Evolutionary conservation across 1,139 yeast species (phyloP).

Genomic region (Pichia terricola): DNA sequence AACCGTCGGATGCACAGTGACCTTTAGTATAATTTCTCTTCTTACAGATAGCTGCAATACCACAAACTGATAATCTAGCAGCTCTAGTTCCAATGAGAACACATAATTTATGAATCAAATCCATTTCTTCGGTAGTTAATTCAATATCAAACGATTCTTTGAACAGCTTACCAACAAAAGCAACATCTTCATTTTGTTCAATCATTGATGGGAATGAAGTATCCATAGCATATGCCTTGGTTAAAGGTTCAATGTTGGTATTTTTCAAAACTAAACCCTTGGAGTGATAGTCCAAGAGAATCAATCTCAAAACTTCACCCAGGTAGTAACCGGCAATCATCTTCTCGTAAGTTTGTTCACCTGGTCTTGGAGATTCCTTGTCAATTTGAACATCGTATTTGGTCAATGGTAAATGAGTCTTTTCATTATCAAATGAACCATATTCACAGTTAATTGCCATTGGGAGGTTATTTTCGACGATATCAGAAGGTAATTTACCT

Average conservation of each 20-base stretch:
- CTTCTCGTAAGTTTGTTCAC: slow-evolving; percentile 92
- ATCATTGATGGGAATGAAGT: slow-evolving; percentile 80
- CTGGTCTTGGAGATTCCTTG: slow-evolving; percentile 86
- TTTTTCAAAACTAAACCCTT: slow-evolving; percentile 50
- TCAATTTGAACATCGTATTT: slow-evolving; percentile 77
- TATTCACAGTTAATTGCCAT: slow-evolving; percentile 99
- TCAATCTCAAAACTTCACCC: slow-evolving; percentile 83
- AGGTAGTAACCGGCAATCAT: slow-evolving; percentile 96
- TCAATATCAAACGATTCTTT: slow-evolving; percentile 45
- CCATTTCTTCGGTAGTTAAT: slow-evolving; percentile 72
- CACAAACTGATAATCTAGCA: slow-evolving; percentile 88
- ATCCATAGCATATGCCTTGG: slow-evolving; percentile 64
- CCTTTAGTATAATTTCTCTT: slow-evolving; percentile 69
- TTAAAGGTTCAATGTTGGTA: slow-evolving; percentile 53
- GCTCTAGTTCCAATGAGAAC: slow-evolving; percentile 88
- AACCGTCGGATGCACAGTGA: slow-evolving; percentile 96
- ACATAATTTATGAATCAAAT: slow-evolving; percentile 71
- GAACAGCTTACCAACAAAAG: slow-evolving; percentile 65
- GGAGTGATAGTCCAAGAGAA: slow-evolving; percentile 62
- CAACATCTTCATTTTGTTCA: slow-evolving; percentile 65
- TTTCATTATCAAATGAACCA: slow-evolving; percentile 95
- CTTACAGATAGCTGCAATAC: slow-evolving; percentile 88
- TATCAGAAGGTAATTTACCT: slow-evolving; percentile 58
- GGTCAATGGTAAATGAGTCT: slow-evolving; percentile 75
- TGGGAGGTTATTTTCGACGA: slow-evolving; percentile 42